Base-by-base conservation (phyloP, 2,329 filamentous ascomycete genomes). In the Phoma sp. region DNA sequence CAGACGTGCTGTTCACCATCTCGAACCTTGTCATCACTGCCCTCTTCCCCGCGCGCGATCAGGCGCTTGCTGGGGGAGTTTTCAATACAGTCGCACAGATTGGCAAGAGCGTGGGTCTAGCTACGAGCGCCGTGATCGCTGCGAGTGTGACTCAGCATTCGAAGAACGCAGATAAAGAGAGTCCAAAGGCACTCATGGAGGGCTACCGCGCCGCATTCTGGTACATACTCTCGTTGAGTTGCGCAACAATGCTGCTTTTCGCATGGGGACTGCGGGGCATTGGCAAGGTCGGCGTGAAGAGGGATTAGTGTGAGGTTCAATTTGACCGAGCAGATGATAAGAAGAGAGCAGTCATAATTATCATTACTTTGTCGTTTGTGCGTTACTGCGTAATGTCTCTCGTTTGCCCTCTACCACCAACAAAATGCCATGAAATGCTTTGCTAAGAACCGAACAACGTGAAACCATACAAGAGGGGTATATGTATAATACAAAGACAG, bases 71-170 rank as follows among this genome's bases (percentile, higher is more conserved):
- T 1, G 78, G 78, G 1, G 77, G 75, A 13, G 78, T 80, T 0
- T 80, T 80, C 65, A 79, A 78, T 48, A 79, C 76, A 0, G 64
- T 77, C 39, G 61, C 75, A 23, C 73, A 81, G 62, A 70, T 80
- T 56, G 75, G 78, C 22, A 76, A 77, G 58, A 67, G 66, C 30
- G 68, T 79, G 4, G 73, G 75, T 2, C 52, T 79, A 10, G 75
- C 75, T 0, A 68, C 73, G 33, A 74, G 61, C 35, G 75, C 69
- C 13, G 73, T 78, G 7, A 74, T 75, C 55, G 77, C 75, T 2
- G 56, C 55, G 1, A 70, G 62, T 40, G 58, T 72, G 2, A 72
- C 70, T 1, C 55, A 58, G 36, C 50, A 61, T 2, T 66, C 61
- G 4, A 52, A 33, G 3, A 58, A 66, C 22, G 52, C 43, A 0